Evolutionary conservation across 1,284 basidiomycete species (phyloP).

Genomic region (Ceratobasidium theobromae): DNA sequence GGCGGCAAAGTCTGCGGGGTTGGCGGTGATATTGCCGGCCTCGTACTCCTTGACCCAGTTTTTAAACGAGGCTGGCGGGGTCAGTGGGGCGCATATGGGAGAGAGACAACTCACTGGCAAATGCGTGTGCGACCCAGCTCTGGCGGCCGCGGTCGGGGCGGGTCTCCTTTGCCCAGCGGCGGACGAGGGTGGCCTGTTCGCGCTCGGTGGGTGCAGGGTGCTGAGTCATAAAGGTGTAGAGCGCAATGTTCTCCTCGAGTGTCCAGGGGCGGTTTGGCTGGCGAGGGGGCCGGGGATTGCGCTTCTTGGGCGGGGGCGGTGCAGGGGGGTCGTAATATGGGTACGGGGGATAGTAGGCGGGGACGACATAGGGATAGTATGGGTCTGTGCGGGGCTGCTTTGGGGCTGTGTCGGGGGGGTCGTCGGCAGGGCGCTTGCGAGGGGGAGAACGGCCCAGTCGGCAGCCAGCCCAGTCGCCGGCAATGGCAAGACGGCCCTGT

Average conservation of each 20-base stretch:
- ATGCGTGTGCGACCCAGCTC: slow-evolving; percentile 27
- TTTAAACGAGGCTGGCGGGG: slow-evolving; percentile 3
- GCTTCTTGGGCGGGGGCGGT: not conserved
- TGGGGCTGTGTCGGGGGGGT: not conserved
- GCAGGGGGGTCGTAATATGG: slow-evolving; percentile 10
- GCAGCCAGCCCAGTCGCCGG: slow-evolving; percentile 20
- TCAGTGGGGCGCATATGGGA: not conserved
- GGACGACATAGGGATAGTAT: not conserved
- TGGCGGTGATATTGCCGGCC: slow-evolving; percentile 17
- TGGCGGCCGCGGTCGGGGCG: slow-evolving; percentile 16
- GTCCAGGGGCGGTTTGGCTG: slow-evolving; percentile 16
- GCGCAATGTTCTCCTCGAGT: slow-evolving; percentile 16
- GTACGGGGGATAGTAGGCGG: slow-evolving; percentile 17
- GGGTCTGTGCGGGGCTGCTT: slow-evolving; percentile 24
- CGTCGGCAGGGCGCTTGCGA: slow-evolving; percentile 19
- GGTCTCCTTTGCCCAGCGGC: slow-evolving; percentile 22
- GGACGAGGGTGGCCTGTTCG: slow-evolving; percentile 15
- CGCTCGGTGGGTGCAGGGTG: slow-evolving; percentile 15
- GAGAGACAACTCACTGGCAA: slow-evolving; percentile 10
- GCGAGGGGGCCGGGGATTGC: slow-evolving; percentile 8
- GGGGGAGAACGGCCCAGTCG: slow-evolving; percentile 4
- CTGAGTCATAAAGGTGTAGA: slow-evolving; percentile 13
- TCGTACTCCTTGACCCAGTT: slow-evolving; percentile 28
- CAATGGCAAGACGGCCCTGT: not conserved
- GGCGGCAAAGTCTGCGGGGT: slow-evolving; percentile 1